A percentile compares a stretch with the other conserved stretches of the same genome.
Evolutionary conservation across 2,329 filamentous ascomycete genomes (phyloP).

Genomic region (Chaetoscypha palmicola): DNA sequence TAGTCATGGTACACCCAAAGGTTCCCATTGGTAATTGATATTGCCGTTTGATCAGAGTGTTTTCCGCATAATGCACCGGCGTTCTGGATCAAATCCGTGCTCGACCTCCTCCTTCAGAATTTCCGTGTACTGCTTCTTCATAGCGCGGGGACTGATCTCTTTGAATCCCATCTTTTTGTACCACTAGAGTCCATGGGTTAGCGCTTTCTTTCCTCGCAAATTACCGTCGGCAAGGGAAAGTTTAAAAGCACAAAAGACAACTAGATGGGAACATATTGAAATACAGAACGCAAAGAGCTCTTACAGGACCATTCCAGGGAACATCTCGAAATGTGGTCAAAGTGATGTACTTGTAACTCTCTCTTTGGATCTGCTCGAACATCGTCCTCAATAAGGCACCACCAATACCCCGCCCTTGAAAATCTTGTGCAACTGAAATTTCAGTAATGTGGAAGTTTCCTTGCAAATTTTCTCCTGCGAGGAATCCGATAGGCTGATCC

Average conservation of each 20-base stretch:
- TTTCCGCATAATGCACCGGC: conserved; percentile 26
- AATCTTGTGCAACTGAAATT: conserved; percentile 25
- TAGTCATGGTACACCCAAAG: too few relatives aligned
- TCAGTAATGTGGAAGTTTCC: conserved; percentile 29
- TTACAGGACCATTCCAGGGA: conserved; percentile 25
- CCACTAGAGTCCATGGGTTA: conserved; percentile 17
- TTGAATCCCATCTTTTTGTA: conserved; percentile 26
- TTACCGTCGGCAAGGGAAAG: too few relatives aligned
- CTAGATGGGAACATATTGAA: neutral
- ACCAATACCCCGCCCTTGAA: conserved; percentile 28
- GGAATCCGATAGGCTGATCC: conserved; percentile 27
- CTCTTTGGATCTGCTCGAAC: conserved; percentile 21
- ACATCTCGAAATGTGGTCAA: conserved; percentile 27
- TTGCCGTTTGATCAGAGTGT: conserved; percentile 18
- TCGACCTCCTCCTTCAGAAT: conserved; percentile 23
- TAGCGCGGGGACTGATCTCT: conserved; percentile 20
- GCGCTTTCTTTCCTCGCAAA: too few relatives aligned
- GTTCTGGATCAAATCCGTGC: conserved; percentile 22
- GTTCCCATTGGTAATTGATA: too few relatives aligned
- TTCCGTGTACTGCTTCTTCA: conserved; percentile 21
- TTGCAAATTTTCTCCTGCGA: conserved; percentile 23
- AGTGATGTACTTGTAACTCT: conserved; percentile 25
- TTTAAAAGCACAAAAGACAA: too few relatives aligned
- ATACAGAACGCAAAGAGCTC: neutral
- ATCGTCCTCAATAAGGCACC: conserved; percentile 26